Base-by-base conservation (phyloP, 2,329 filamentous ascomycete species). In the Microcyclosporella mali region DNA sequence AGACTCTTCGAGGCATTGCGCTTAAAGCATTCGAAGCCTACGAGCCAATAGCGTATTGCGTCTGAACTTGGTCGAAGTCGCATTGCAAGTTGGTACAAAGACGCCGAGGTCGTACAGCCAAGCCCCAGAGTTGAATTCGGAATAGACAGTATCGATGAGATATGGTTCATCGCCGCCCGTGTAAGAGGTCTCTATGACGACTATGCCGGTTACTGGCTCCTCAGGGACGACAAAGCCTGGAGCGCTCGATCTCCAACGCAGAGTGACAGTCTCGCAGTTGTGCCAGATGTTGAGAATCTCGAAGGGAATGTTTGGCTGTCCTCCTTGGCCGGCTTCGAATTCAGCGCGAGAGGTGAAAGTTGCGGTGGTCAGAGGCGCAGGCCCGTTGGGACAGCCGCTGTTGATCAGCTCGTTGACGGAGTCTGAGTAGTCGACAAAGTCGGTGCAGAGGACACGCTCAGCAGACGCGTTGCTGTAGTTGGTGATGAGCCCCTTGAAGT, bases 251-350 rank as follows among this genome's bases (percentile, higher is more conserved):
- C 43, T 35, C 59, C 59, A 62, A 31, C 59, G 50, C 37, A 62
- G 50, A 33, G 59, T 53, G 43, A 60, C 57, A 1, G 56, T 53
- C 35, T 55, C 48, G 49, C 59, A 62, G 21, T 56, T 54, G 47
- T 60, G 51, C 59, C 59, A 62, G 27, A 59, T 32, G 45, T 61
- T 57, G 15, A 61, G 42, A 31, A 58, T 56, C 37, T 57, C 48
- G 48, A 61, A 62, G 4, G 59, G 59, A 19, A 61, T 60, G 19
- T 43, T 41, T 4, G 59, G 55, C 43, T 60, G 57, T 2, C 47
- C 33, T 34, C 57, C 53, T 43, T 61, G 59, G 33, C 56, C 59
- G 15, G 52, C 53, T 39, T 57, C 33, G 51, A 61, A 62, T 2
- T 45, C 37, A 11, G 42, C 50, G 18, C 51, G 59, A n/a, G 46